Evolutionary conservation across 768 basidiomycete genomes (phyloP).

Genomic region (Dioszegia hungarica): DNA sequence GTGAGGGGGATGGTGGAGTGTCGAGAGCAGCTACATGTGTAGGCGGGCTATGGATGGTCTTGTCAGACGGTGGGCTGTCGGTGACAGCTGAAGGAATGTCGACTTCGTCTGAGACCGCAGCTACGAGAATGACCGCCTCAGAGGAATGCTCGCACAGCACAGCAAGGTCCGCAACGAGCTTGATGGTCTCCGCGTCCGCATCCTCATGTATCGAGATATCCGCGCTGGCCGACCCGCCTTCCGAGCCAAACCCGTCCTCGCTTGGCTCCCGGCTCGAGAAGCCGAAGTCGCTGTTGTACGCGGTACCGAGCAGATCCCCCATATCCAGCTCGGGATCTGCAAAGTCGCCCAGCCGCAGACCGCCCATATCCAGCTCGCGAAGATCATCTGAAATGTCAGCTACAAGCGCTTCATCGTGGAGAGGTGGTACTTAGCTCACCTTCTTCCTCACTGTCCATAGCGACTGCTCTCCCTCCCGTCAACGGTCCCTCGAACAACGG

Average conservation of each 20-base stretch:
- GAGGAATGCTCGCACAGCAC: too few species aligned
- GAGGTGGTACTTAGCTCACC: neutral
- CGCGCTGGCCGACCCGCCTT: too few species aligned
- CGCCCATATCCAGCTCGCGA: slow-evolving; percentile 34
- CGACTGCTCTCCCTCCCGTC: neutral
- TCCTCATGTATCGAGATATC: too few species aligned
- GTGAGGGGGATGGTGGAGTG: neutral
- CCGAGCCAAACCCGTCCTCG: neutral
- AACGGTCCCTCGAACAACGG: neutral
- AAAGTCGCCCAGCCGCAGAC: slow-evolving; percentile 30
- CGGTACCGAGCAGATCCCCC: neutral
- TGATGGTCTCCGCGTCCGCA: neutral
- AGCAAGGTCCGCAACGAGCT: neutral
- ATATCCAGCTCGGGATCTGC: slow-evolving; percentile 28
- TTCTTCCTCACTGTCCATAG: neutral
- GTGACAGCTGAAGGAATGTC: too few species aligned
- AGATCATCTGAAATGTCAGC: neutral
- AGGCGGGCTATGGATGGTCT: too few species aligned
- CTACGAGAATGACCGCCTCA: too few species aligned
- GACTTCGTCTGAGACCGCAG: too few species aligned
- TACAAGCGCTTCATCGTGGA: slow-evolving; percentile 2
- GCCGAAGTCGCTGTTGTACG: neutral
- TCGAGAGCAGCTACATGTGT: too few species aligned
- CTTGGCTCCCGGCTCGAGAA: neutral
- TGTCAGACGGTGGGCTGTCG: too few species aligned